Conservation (phyloP, 2,329 filamentous ascomycete genomes). For the Chrysosporium keratinophilum region DNA sequence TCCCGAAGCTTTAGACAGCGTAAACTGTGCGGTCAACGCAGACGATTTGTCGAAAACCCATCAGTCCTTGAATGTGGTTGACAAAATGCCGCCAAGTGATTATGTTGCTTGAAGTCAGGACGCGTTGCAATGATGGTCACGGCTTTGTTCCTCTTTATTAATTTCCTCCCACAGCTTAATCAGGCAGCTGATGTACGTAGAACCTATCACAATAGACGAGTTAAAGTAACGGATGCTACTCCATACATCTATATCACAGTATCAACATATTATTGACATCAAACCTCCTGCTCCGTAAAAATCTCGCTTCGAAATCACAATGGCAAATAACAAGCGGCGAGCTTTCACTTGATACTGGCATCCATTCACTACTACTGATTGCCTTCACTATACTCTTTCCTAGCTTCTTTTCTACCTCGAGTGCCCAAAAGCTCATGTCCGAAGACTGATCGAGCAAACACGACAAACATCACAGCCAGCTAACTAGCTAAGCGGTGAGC, state of each 20-base stretch:
- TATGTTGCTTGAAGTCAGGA: neutral
- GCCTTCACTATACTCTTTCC: no score
- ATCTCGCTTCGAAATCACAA: no score
- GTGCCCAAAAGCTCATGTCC: no score
- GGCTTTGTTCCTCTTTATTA: neutral
- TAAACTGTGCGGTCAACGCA: neutral
- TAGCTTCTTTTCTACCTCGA: no score
- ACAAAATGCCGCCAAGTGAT: neutral
- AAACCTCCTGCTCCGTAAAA: no score
- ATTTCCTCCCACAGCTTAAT: neutral
- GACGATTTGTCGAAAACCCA: neutral
- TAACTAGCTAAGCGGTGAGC: neutral
- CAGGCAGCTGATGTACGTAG: neutral
- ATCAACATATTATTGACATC: no score
- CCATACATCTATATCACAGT: no score
- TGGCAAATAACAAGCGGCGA: no score
- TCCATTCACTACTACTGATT: no score
- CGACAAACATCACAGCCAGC: no score
- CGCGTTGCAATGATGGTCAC: neutral
- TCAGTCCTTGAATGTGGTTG: neutral
- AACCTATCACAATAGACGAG: neutral
- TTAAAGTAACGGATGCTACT: neutral
- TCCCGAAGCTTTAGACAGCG: neutral
- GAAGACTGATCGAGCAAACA: no score
- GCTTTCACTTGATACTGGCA: no score